Percentiles rank a stretch among this genome's conserved stretches.
Evolutionary conservation across 2,329 filamentous ascomycete genomes (phyloP).

Genomic region (Talaromyces sp.): DNA sequence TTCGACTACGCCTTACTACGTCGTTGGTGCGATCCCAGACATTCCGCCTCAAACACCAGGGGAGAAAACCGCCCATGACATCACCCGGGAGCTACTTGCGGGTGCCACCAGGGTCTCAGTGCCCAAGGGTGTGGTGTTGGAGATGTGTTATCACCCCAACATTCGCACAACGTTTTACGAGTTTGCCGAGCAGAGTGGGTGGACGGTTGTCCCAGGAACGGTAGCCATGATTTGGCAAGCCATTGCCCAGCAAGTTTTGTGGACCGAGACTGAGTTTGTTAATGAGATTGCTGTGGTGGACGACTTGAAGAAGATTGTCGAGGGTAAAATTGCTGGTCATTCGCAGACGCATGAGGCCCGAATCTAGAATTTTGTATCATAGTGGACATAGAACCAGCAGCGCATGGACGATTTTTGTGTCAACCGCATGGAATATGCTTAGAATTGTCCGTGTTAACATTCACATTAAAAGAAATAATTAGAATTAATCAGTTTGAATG

Average conservation of each 20-base stretch:
- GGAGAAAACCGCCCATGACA: slow-evolving; percentile 9
- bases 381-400: neutral
- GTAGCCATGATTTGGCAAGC: slow-evolving; percentile 18
- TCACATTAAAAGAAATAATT: too few relatives aligned
- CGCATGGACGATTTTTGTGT: neutral
- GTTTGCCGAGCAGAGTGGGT: slow-evolving; percentile 14
- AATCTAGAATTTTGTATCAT: neutral
- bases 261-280: slow-evolving; percentile 14
- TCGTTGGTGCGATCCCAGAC: slow-evolving; percentile 20
- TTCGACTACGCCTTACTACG: slow-evolving; percentile 13
- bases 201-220: slow-evolving; percentile 17
- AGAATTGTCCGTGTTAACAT: too few relatives aligned
- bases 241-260: slow-evolving; percentile 20
- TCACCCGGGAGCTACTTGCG: slow-evolving; percentile 8
- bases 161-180: slow-evolving; percentile 15
- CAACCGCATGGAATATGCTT: neutral
- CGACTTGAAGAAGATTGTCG: slow-evolving; percentile 13
- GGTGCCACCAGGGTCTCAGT: neutral
- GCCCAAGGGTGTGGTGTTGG: slow-evolving; percentile 17
- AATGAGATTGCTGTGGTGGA: slow-evolving; percentile 10
- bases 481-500: too few relatives aligned
- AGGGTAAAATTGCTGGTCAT: neutral
- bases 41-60: slow-evolving; percentile 14
- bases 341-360: neutral
- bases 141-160: slow-evolving; percentile 23